Percentiles rank a stretch among this genome's conserved stretches.
These are phyloP conservation scores for Starmera stellimalicola DNA, from an alignment of 1,139 yeast genomes.

Conservation along the genomic window DNA sequence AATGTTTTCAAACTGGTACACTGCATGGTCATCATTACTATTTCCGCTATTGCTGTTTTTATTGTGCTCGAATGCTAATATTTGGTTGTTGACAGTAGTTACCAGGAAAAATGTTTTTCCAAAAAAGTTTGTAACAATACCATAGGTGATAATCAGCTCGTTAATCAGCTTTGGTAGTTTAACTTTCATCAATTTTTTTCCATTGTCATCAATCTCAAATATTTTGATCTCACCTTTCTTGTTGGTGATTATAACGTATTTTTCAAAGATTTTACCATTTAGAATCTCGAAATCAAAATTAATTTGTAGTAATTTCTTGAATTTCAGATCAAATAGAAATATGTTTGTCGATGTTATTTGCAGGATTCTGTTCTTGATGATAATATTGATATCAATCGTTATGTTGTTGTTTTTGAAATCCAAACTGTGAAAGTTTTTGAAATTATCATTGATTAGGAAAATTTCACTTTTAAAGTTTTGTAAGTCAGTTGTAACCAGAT, in stretches of 20 bases:
- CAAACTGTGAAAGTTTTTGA: conserved; percentile 52
- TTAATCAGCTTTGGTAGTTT: conserved; percentile 39
- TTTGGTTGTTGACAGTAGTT: conserved; percentile 69
- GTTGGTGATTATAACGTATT: conserved; percentile 45
- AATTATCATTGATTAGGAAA: conserved; percentile 58
- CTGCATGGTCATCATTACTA: too few relatives aligned
- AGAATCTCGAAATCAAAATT: conserved; percentile 42
- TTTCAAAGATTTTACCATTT: conserved; percentile 47
- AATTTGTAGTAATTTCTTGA: conserved; percentile 33
- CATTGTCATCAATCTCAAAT: conserved; percentile 27
- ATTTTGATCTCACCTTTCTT: conserved; percentile 51
- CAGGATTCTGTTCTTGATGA: conserved; percentile 51
- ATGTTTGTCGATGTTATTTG: conserved; percentile 69
- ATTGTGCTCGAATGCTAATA: conserved; percentile 52
- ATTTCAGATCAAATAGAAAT: conserved; percentile 54
- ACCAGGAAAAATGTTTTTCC: conserved; percentile 39
- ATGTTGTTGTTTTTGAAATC: conserved; percentile 56
- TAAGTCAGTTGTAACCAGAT: conserved; percentile 67
- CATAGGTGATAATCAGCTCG: conserved; percentile 60
- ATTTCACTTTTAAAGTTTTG: conserved; percentile 58
- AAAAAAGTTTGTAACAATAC: conserved; percentile 39
- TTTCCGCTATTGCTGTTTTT: conserved; percentile 59
- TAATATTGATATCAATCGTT: conserved; percentile 59
- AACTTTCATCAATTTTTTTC: conserved; percentile 24
- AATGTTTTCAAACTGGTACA: conserved; percentile 54